A percentile compares a stretch with the other conserved stretches of the same genome.
These are phyloP conservation scores for Pterulicium gracile DNA, from an alignment of 1,284 basidiomycete genomes.

Conservation along the genomic window DNA sequence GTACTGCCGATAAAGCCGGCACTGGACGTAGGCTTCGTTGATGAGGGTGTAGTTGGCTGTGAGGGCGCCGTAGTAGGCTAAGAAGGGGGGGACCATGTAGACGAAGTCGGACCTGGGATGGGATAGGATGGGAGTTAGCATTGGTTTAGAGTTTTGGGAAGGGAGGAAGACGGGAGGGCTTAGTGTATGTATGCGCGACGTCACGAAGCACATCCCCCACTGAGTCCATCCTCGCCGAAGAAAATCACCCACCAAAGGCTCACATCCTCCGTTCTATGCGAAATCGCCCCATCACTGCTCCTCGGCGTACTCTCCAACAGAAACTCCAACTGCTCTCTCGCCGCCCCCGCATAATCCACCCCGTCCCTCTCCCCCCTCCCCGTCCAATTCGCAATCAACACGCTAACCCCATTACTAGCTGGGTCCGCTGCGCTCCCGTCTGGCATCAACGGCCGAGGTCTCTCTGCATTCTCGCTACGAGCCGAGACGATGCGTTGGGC, in stretches of 20 bases:
- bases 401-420: constrained; percentile 69
- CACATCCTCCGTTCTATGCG: constrained; percentile 56
- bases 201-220: too few relatives aligned
- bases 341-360: constrained; percentile 56
- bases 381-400: constrained; percentile 73
- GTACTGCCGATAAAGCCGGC: constrained; percentile 63
- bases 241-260: constrained; percentile 51
- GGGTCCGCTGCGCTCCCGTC: constrained; percentile 72
- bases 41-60: constrained; percentile 61
- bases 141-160: neutral
- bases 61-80: constrained; percentile 79
- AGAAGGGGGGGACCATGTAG: constrained; percentile 88
- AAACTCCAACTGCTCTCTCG: constrained; percentile 61
- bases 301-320: constrained; percentile 57
- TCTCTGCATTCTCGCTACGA: constrained; percentile 29
- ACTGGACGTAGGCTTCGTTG: constrained; percentile 67
- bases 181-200: neutral
- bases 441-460: constrained; percentile 39
- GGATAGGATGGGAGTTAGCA: constrained; percentile 4
- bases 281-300: constrained; percentile 70
- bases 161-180: neutral
- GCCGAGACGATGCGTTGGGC: constrained; percentile 42
- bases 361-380: constrained; percentile 21
- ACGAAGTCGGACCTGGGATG: constrained; percentile 58
- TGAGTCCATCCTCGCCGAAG: too few relatives aligned